Evolutionary conservation across 2,329 filamentous ascomycete species (phyloP), one percentile per base, ranked within the genome.

Genomic region (Rhinocladiella mackenziei): DNA sequence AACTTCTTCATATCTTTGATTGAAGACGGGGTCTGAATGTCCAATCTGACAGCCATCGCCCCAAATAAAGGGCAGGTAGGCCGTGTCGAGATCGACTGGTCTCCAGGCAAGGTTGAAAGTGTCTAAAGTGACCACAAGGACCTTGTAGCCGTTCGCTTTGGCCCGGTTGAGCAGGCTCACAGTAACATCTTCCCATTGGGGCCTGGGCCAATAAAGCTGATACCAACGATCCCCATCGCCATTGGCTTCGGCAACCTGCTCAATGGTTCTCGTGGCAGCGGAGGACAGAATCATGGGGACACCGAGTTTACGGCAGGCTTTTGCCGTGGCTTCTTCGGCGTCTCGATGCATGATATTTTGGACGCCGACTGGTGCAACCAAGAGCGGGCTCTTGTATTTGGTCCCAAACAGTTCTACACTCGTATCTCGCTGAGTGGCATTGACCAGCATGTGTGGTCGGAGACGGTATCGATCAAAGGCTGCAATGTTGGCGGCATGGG

Each of bases 51-150:
- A 73, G 1, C 82, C 83, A 17, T 56, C 48, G 13, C 56, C 56
- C 53, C 53, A 57, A 5, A 76, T 64, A 45, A 62, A 66, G 10
- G 62, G 62, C 4, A 62, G 56, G 55, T 78, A 83, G 2, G 70
- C 73, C 3, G 70, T 68, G 48, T 84, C 80, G 0, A 86, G 70
- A 56, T 86, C 83, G 0, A 68, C 69, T 0, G 82, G 83, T 22
- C 84, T 69, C 83, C 83, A 88, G 0, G 74, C 76, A 10, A 88
- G 69, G 9, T 73, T 73, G 58, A 78, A 84, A 0, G 83, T 86
- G 62, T 88, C 84, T 0, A 87, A 68, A 0, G 84, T 88, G 0
- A 88, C 80, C 4, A 88, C 76, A 0, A 87, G 68, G 0, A 79
- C 80, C 29, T 70, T 73, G 64, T 75, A 87, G 1, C 83, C 83